These are phyloP conservation scores for Dissophora globulifera DNA, from an alignment of 192 early-diverging fungal species.

Conservation along the genomic window DNA sequence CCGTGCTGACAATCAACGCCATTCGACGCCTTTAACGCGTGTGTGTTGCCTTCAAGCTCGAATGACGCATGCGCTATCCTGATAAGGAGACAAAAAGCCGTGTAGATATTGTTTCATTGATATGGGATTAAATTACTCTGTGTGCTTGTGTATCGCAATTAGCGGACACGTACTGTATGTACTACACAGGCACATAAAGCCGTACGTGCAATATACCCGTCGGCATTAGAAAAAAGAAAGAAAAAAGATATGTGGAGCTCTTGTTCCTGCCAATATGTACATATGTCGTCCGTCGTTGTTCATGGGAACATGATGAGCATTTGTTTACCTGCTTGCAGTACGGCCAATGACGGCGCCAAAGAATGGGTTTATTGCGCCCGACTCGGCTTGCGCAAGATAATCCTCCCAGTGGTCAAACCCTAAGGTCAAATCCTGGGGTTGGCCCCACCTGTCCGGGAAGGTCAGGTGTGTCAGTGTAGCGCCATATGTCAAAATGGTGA, in stretches of 20 bases:
- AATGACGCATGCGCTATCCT: constrained; percentile 74
- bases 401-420: constrained; percentile 75
- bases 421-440: constrained; percentile 72
- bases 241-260: too few relatives aligned
- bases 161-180: too few relatives aligned
- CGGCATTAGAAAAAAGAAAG: too few relatives aligned
- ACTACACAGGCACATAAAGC: too few relatives aligned
- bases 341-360: constrained; percentile 83
- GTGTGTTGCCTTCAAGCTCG: constrained; percentile 63
- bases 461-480: constrained; percentile 73
- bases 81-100: not conserved
- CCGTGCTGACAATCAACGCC: constrained; percentile 86
- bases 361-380: constrained; percentile 68
- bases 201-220: too few relatives aligned
- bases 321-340: constrained; percentile 72
- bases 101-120: not conserved
- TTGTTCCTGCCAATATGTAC: too few relatives aligned
- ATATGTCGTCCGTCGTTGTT: too few relatives aligned
- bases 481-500: constrained; percentile 71
- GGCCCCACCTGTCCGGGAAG: constrained; percentile 62
- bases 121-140: too few relatives aligned
- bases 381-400: constrained; percentile 42
- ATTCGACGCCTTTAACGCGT: constrained; percentile 71
- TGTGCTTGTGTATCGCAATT: too few relatives aligned
- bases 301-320: not conserved